A percentile compares a stretch with the other conserved stretches of the same genome.
Evolutionary conservation across 345 rosid genomes (phyloP).

Genomic region (Garcia nutans): DNA sequence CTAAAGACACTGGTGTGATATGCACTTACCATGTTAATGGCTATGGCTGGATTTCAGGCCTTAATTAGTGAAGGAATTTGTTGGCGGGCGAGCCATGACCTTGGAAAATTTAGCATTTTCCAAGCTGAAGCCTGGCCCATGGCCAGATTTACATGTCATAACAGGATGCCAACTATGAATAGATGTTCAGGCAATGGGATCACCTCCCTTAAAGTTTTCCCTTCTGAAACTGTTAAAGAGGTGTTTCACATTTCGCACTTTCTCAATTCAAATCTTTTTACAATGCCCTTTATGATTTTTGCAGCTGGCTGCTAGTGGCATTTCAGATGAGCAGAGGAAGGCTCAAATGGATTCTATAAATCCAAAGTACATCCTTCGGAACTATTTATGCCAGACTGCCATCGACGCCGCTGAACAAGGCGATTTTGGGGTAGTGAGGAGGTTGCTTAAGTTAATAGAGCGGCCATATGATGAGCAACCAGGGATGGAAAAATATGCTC

Average conservation of each 20-base stretch:
- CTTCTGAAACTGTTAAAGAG: neutral
- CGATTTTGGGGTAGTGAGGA: conserved; percentile 73
- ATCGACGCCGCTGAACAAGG: conserved; percentile 90
- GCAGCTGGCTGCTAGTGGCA: conserved; percentile 64
- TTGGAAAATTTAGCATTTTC: too few species aligned
- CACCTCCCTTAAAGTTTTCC: neutral
- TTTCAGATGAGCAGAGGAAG: conserved; percentile 81
- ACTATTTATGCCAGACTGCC: conserved; percentile 92
- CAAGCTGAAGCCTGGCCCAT: too few species aligned
- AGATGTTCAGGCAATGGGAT: neutral
- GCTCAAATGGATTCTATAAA: conserved; percentile 77
- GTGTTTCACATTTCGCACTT: neutral
- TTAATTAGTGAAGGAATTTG: too few species aligned
- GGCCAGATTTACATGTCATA: too few species aligned
- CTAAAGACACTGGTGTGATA: neutral
- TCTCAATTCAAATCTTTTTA: neutral
- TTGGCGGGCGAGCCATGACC: too few species aligned
- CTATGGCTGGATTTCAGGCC: too few species aligned
- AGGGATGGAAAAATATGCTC: conserved; percentile 91
- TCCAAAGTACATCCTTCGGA: conserved; percentile 82
- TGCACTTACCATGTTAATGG: neutral
- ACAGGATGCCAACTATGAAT: neutral
- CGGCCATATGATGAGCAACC: conserved; percentile 87
- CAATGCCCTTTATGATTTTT: conserved; percentile 1
- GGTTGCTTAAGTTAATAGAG: conserved; percentile 73